These are phyloP conservation scores for Sequoiadendron giganteum DNA, from an alignment of 75 land plant genomes.

Conservation along the genomic window DNA sequence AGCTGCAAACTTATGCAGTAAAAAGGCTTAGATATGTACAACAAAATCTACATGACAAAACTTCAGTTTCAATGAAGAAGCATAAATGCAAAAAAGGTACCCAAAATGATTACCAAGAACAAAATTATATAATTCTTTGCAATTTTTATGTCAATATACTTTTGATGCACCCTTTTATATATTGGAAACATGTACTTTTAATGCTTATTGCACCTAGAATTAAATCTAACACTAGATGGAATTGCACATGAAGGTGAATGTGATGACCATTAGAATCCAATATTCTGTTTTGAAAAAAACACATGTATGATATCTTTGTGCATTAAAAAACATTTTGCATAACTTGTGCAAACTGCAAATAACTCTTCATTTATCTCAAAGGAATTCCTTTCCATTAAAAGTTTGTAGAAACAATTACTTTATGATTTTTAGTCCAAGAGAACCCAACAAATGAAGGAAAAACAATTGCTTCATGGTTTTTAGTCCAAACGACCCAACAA, in stretches of 20 bases:
- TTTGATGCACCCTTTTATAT: not conserved
- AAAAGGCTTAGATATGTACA: too few species aligned
- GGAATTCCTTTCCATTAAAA: not conserved
- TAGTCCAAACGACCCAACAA: not conserved
- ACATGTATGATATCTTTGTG: not conserved
- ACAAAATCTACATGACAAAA: not conserved
- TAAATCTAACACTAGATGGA: not conserved
- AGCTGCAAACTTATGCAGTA: too few species aligned
- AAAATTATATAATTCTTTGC: not conserved
- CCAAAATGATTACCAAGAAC: not conserved
- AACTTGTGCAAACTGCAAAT: not conserved
- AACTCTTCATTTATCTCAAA: not conserved
- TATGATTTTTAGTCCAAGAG: not conserved
- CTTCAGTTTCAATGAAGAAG: not conserved
- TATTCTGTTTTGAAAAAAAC: not conserved
- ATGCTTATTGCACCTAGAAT: not conserved
- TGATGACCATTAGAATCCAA: not conserved
- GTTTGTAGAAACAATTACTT: not conserved
- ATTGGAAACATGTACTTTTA: not conserved
- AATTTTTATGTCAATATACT: not conserved
- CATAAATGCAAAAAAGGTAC: not conserved
- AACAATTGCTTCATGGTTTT: not conserved
- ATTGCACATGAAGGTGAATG: not conserved
- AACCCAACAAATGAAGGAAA: not conserved
- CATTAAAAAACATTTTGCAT: not conserved